Base-by-base conservation (phyloP, 257 asterid species). In the Primulina tabacum region DNA sequence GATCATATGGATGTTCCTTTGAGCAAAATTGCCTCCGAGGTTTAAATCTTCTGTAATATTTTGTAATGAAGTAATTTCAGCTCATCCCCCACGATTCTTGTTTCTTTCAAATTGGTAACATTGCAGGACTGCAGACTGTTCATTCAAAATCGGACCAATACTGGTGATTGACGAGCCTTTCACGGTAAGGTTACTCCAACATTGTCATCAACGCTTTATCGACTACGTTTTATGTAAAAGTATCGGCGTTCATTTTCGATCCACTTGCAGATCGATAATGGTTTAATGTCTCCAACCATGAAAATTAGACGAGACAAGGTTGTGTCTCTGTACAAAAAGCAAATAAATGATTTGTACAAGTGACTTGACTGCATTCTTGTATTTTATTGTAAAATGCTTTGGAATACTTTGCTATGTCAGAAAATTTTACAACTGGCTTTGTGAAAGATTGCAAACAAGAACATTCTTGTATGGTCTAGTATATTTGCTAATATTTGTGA, bases 281-380 rank as follows among this genome's bases (percentile, higher is more conserved):
- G 96, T 75, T 77, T 89, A 62, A 83, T 93, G 96, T 90, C 96
- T 60, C 97, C 97, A 61, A 93, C 97, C 50, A 90, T 93, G 99
- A 93, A 93, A 80, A 79, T 90, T 38, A 83, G 85, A 80, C 84
- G 99, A 65, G 96, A 93, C 64, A 78, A 57, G 78, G 96, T 90
- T 26, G 88, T 76, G 21, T 80, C 81, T 59, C 57, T 81, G 64
- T 89, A 81, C 88, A 75, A 75, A 79, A 90, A 89, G 78, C 87
- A 90, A 76, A 89, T 93, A 55, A 82, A 82, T 52, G 73, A 75
- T 80, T 20, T 93, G 29, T 89, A 80, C 89, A 83, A 80, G 78
- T 78, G 82, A 83, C 26, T 24, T 66, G 12, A 37, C 12, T 7
- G 33, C 58, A 34, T 34, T 7, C 1, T 0, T 63, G 30, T 18